Evolutionary conservation across 2,329 filamentous ascomycete genomes (phyloP), one percentile per base, ranked within the genome.

Genomic region (Pestalotiopsis sp.): DNA sequence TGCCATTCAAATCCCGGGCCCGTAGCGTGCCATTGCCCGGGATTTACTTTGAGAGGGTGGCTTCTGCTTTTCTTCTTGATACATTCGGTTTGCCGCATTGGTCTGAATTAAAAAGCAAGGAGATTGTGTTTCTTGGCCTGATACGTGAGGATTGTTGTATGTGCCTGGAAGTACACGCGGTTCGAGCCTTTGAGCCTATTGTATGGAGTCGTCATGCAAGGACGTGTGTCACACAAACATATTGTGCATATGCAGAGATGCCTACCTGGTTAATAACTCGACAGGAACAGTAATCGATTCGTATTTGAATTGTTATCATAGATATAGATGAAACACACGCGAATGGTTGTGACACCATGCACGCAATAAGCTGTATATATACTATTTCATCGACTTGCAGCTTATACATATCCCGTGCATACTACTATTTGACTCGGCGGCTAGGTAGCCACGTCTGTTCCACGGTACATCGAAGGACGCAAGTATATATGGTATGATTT

Each of bases 1-100:
- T 45, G n/a, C 9, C 45, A 5, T 62, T 38, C 61, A 64, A 64
- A 64, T 64, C 61, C 61, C 61, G 45, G 45, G n/a, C 45, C 45
- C 45, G 45, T 52, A 52, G 45, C 45, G 45, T 20, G 14, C 2
- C 17, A 36, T 52, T 6, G 45, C 17, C 45, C 45, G 45, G n/a
- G 45, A 52, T 52, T 52, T 12, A n/a, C 45, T 52, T 52, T 1
- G 20, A 52, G 20, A 2, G 7, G 7, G 9, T 20, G n/a, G 45
- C 7, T 23, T 52, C 17, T 52, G n/a, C 45, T 52, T 52, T 45
- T 52, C 45, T 52, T 52, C n/a, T 52, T 23, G 6, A n/a, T n/a
- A 20, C 45, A n/a, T 52, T 52, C 7, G 45, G 20, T 9, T n/a
- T 9, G 45, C 20, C 20, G 45, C 45, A 52, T 20, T 52, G 17